These are phyloP conservation scores for Oleoguttula mirabilis DNA, from an alignment of 495 filamentous ascomycete genomes.

Conservation along the genomic window DNA sequence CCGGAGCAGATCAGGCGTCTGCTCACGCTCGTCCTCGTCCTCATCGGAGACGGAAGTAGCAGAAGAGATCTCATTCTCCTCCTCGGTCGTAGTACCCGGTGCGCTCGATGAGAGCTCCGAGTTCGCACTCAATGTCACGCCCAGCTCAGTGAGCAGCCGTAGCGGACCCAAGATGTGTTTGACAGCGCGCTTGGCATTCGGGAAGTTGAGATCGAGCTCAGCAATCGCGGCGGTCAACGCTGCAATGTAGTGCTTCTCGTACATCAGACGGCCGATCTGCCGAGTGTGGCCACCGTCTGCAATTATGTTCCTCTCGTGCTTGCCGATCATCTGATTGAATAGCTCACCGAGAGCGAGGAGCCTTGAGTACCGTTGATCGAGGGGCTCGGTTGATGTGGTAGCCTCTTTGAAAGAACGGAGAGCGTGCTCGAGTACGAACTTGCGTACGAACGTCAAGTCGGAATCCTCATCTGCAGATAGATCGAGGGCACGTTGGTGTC, in stretches of 20 bases:
- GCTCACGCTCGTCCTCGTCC: slow-evolving; percentile 66
- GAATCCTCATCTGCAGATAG: slow-evolving; percentile 57
- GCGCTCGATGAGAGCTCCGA: slow-evolving; percentile 57
- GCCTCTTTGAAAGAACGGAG: slow-evolving; percentile 88
- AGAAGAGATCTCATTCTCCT: slow-evolving; percentile 83
- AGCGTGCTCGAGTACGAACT: slow-evolving; percentile 88
- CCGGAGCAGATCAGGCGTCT: slow-evolving; percentile 92
- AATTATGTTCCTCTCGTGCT: slow-evolving; percentile 1
- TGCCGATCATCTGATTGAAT: slow-evolving; percentile 73
- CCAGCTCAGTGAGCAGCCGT: slow-evolving; percentile 76
- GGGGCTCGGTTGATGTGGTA: slow-evolving; percentile 57
- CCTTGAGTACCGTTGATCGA: slow-evolving; percentile 78
- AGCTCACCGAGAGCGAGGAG: slow-evolving; percentile 78
- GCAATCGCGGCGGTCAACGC: slow-evolving; percentile 84
- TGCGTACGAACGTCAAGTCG: slow-evolving; percentile 81
- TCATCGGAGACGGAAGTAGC: slow-evolving; percentile 81
- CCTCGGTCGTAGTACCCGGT: slow-evolving; percentile 52
- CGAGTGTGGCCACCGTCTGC: slow-evolving; percentile 38
- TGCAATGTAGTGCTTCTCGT: slow-evolving; percentile 88
- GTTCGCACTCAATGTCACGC: slow-evolving; percentile 64
- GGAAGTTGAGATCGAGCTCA: slow-evolving; percentile 91
- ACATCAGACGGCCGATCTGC: slow-evolving; percentile 87
- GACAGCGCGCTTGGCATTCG: slow-evolving; percentile 79
- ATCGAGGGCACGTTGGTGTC: slow-evolving; percentile 23
- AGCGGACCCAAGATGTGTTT: slow-evolving; percentile 91